Evolutionary conservation across 2,329 filamentous ascomycete species (phyloP), one percentile per base, ranked within the genome.

Genomic region (Dothideomycetes sp.): DNA sequence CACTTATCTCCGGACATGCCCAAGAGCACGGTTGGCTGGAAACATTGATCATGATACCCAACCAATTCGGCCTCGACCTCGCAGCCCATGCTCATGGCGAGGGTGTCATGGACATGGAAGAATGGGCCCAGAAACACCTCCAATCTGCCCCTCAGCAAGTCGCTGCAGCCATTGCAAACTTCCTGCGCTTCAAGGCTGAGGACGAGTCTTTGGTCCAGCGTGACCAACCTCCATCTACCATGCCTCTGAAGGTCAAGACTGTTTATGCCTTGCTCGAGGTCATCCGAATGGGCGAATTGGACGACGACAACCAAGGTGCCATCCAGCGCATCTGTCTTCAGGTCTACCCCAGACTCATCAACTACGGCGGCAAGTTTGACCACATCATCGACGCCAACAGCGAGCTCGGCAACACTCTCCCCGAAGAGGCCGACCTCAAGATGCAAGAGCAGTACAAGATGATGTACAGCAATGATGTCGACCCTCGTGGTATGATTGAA

Each of bases 381-480:
- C 84, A 91, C 42, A 79, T 96, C 31, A 88, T 98, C 48, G 85
- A 96, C 52, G 70, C 73, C 8, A 94, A 93, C 54, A 83, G 86
- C 33, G 75, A 78, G 50, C 76, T 81, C 15, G 80, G 84, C n/a
- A 94, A 96, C 53, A 72, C 76, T 1, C 72, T 98, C 2, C 81
- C 88, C 0, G 70, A 75, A 15, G 77, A 79, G 16, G 85, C 89
- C 39, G 88, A 94, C 49, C 77, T 75, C 47, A 84, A 86, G 58
- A 98, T 98, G 91, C 88, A 96, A 55, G 86, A 95, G 49, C 81
- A 94, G 47, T 98, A 95, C 60, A 95, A 94, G 62, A 84, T 84
- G 54, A 96, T 98, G 88, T 98, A 98, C 57, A 84, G 85, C 48
- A 82, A 85, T 48, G 86, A 95, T 49, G 78, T 88, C 15, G 81